These are phyloP conservation scores for Clavispora santaluciae DNA, from an alignment of 805 yeast species.

Conservation along the genomic window DNA sequence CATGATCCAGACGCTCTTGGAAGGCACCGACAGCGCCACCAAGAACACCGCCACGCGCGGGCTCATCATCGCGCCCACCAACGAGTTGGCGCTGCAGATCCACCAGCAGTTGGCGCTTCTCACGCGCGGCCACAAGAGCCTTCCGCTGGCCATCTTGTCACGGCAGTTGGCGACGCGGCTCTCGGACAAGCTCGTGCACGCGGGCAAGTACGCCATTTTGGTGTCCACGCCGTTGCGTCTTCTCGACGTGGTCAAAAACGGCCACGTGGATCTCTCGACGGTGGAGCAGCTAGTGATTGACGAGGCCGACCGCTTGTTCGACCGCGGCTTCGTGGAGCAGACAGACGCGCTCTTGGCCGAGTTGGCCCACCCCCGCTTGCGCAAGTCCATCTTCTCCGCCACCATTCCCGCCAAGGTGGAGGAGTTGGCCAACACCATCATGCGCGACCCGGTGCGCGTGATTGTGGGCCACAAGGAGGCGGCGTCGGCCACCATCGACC, in stretches of 20 bases:
- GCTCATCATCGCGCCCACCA: conserved; percentile 86
- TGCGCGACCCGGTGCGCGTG: conserved; percentile 80
- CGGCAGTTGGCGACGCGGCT: conserved; percentile 69
- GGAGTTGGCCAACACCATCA: conserved; percentile 76
- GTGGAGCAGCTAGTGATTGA: conserved; percentile 83
- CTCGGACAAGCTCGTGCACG: conserved; percentile 52
- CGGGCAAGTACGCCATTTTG: conserved; percentile 69
- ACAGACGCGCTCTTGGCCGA: conserved; percentile 76
- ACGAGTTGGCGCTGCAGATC: conserved; percentile 87
- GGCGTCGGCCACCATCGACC: conserved; percentile 80
- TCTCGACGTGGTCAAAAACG: conserved; percentile 68
- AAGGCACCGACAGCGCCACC: conserved; percentile 15
- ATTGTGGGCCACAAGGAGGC: conserved; percentile 93
- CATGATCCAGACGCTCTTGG: conserved; percentile 49
- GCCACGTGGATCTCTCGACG: conserved; percentile 51
- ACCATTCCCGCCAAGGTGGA: conserved; percentile 93
- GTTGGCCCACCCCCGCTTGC: conserved; percentile 47
- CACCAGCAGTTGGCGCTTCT: conserved; percentile 61
- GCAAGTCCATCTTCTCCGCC: conserved; percentile 87
- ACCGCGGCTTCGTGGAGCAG: conserved; percentile 81
- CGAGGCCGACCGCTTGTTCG: conserved; percentile 94
- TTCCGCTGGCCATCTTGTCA: conserved; percentile 62
- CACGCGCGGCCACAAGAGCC: conserved; percentile 44
- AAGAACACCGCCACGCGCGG: conserved; percentile 59
- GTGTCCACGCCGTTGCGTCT: conserved; percentile 87